Evolutionary conservation across 192 early-diverging fungal species (phyloP), one percentile per base, ranked within the genome.

Genomic region (Backusella parvicylindrica): DNA sequence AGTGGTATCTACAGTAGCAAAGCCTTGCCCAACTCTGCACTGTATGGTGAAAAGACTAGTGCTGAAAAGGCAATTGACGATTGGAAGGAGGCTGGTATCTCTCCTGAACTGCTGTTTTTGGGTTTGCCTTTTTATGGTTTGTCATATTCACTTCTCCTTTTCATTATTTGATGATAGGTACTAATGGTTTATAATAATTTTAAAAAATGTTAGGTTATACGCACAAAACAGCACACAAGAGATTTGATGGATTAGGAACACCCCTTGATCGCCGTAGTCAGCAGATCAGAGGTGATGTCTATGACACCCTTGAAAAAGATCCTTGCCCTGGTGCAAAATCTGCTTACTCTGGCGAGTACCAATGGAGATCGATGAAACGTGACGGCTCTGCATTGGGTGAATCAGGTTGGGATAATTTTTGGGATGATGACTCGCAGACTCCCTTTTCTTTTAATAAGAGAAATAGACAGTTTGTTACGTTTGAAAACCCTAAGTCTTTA

Each of bases 401-500:
- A 30, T 32, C 53, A 8, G 86, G 86, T 15, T 92, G 90, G 77
- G 70, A 82, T 5, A 77, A 86, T 23, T 84, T 88, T 76, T 96
- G 91, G 91, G 93, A 95, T 65, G 87, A 88, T 2, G 64, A 72
- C 26, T 90, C 92, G 64, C 82, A 88, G 73, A 93, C 95, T 0
- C 82, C 90, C 18, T 91, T 90, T 71, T 86, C 91, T 50, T 94
- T 91, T 77, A 91, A 91, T 74, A 49, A 77, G 2, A 56, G 43
- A 2, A 84, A 85, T 8, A 79, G 82, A 3, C 84, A 92, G 9
- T 73, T 95, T 77, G 89, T 89, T 50, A 90, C 91, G 7, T 95
- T 91, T 76, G 95, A 96, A 72, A 89, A 89, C 43, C 69, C 86
- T 9, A 56, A 82, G 21, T 80, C 86, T 2, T 64, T 90, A 15